Evolutionary conservation across 2,329 filamentous ascomycete genomes (phyloP).

Genomic region (Ophiostoma australiae): DNA sequence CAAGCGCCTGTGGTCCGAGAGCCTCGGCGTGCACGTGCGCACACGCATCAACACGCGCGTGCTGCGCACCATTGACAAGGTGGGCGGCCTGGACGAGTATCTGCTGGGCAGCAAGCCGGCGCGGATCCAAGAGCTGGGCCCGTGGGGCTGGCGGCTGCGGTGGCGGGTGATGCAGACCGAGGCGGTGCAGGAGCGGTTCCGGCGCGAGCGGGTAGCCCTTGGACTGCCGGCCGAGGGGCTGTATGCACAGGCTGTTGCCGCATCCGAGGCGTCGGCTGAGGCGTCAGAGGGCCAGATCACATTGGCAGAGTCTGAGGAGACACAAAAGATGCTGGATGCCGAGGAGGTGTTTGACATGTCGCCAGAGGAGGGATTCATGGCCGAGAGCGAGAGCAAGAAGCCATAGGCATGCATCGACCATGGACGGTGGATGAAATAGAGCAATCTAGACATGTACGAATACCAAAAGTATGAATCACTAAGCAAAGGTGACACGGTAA

Average conservation of each 20-base stretch:
- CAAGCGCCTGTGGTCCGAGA: slow-evolving; percentile 62
- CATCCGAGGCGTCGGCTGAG: slow-evolving; percentile 29
- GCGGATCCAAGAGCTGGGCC: slow-evolving; percentile 79
- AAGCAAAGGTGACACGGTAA: neutral
- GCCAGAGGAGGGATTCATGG: slow-evolving; percentile 33
- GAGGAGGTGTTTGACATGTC: slow-evolving; percentile 47
- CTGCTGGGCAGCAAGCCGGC: slow-evolving; percentile 72
- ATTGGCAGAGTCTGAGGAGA: slow-evolving; percentile 30
- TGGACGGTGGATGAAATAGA: neutral
- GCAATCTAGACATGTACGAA: neutral
- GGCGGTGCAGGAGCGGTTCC: slow-evolving; percentile 61
- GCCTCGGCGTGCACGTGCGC: slow-evolving; percentile 59
- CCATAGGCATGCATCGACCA: neutral
- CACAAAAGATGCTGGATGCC: slow-evolving; percentile 38
- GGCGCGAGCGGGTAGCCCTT: slow-evolving; percentile 57
- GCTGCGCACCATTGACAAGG: slow-evolving; percentile 70
- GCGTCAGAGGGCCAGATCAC: slow-evolving; percentile 30
- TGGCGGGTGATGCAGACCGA: slow-evolving; percentile 82
- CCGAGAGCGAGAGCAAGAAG: slow-evolving; percentile 31
- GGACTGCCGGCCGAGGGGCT: slow-evolving; percentile 53
- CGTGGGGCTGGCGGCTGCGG: slow-evolving; percentile 82
- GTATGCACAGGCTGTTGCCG: slow-evolving; percentile 21
- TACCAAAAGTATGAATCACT: slow-evolving; percentile 11
- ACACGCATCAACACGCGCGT: slow-evolving; percentile 66
- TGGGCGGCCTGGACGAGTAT: slow-evolving; percentile 88